Evolutionary conservation across 176 grass and related monocot genomes (phyloP).

Genomic region (Urochloa ruziziensis): DNA sequence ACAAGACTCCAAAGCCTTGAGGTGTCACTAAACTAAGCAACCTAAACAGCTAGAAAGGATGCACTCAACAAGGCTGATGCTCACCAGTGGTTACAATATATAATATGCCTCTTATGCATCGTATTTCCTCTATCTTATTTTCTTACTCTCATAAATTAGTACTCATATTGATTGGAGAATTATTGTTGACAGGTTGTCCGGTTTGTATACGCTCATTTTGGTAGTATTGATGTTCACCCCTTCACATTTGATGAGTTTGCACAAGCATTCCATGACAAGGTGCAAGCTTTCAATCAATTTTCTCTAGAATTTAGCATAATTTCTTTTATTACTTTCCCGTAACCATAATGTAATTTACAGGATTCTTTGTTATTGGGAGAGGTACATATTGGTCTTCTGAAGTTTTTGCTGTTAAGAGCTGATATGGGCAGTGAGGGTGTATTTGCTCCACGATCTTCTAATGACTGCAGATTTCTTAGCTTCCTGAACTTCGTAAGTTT

Average conservation of each 20-base stretch:
- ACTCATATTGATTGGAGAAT: conserved; percentile 27
- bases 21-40: too few species aligned
- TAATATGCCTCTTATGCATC: not conserved
- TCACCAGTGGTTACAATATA: not conserved
- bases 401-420: conserved; percentile 65
- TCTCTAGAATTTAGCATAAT: conserved; percentile 15
- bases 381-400: conserved; percentile 84
- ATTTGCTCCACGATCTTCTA: conserved; percentile 69
- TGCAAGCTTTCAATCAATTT: conserved; percentile 18
- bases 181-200: conserved; percentile 63
- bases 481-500: conserved; percentile 96
- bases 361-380: conserved; percentile 77
- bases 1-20: too few species aligned
- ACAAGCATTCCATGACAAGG: conserved; percentile 97
- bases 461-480: conserved; percentile 72
- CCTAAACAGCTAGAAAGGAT: too few species aligned
- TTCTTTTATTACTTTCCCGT: conserved; percentile 16
- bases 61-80: too few species aligned
- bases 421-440: conserved; percentile 41
- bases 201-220: conserved; percentile 68
- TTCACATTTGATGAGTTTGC: conserved; percentile 95
- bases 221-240: conserved; percentile 53
- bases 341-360: conserved; percentile 46
- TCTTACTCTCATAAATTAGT: not conserved
- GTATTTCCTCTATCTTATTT: conserved; percentile 15